Conservation (phyloP, 2,329 filamentous ascomycete genomes). For the Fusarium compactum region DNA sequence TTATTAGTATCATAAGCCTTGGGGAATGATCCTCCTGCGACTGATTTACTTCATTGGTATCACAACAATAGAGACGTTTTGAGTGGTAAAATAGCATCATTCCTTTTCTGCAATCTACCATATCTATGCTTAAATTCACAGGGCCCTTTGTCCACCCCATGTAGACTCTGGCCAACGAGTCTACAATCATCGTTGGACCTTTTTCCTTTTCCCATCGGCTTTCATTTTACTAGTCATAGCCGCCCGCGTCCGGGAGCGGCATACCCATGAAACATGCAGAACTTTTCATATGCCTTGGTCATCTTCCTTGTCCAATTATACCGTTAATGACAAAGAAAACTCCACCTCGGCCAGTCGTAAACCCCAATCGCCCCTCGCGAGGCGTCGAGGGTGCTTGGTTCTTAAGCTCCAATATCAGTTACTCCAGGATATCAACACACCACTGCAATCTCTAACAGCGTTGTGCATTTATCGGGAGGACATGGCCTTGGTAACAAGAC, state of each 20-base stretch:
- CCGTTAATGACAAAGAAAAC: slow-evolving; percentile 50
- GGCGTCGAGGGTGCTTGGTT: slow-evolving; percentile 36
- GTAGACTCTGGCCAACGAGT: slow-evolving; percentile 42
- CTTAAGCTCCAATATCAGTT: slow-evolving; percentile 35
- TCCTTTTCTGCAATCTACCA: slow-evolving; percentile 54
- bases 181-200: slow-evolving; percentile 37
- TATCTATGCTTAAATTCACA: slow-evolving; percentile 54
- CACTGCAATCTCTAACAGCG: slow-evolving; percentile 25
- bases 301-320: slow-evolving; percentile 50
- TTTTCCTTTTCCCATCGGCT: slow-evolving; percentile 43
- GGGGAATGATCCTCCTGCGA: too few relatives aligned
- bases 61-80: not conserved
- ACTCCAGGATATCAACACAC: slow-evolving; percentile 38
- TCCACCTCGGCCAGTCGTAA: slow-evolving; percentile 33
- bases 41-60: not conserved
- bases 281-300: slow-evolving; percentile 53
- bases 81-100: slow-evolving; percentile 47
- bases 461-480: slow-evolving; percentile 78
- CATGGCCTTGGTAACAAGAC: slow-evolving; percentile 98
- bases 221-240: slow-evolving; percentile 48
- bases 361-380: slow-evolving; percentile 32
- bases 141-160: slow-evolving; percentile 42
- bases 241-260: slow-evolving; percentile 40
- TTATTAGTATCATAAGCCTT: not conserved
- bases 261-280: slow-evolving; percentile 51